phyloP scores from a whole-genome alignment of 106 monocot species.

The Xerophyta viscosa region DNA sequence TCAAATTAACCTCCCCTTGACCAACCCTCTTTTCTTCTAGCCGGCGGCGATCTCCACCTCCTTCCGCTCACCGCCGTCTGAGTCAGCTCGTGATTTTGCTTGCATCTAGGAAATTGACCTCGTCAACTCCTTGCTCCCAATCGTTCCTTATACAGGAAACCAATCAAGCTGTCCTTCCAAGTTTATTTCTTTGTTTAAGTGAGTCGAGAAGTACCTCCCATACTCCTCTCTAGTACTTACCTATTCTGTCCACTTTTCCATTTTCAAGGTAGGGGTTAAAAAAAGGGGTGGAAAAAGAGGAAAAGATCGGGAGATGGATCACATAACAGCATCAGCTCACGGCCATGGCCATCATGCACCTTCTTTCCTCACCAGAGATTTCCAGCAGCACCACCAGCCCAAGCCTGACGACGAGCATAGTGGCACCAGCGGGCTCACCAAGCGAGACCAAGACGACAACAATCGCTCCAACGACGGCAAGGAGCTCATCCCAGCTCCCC shows the following conservation, averaged over 20 bases:
- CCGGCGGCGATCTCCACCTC: background rate
- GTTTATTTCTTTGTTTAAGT: background rate
- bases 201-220: background rate
- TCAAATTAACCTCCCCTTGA: background rate
- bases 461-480: background rate
- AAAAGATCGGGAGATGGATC: constrained; percentile 44
- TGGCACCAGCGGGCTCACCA: constrained; percentile 3
- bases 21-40: background rate
- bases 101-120: too few species aligned
- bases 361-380: constrained; percentile 43
- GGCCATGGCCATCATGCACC: constrained; percentile 51
- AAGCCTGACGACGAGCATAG: constrained; percentile 3
- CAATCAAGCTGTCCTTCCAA: background rate
- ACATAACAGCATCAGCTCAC: constrained; percentile 19
- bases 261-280: constrained; percentile 6
- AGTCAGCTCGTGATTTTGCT: too few species aligned
- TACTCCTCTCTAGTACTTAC: background rate
- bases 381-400: constrained; percentile 42
- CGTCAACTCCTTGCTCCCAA: too few species aligned
- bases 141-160: too few species aligned
- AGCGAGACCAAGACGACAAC: background rate
- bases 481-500: background rate
- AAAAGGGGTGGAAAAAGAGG: background rate
- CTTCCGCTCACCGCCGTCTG: too few species aligned
- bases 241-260: constrained; percentile 16